A percentile compares a stretch with the other conserved stretches of the same genome.
Conservation (phyloP, 2,329 filamentous ascomycete species). For the Fusarium fujikuroi region DNA sequence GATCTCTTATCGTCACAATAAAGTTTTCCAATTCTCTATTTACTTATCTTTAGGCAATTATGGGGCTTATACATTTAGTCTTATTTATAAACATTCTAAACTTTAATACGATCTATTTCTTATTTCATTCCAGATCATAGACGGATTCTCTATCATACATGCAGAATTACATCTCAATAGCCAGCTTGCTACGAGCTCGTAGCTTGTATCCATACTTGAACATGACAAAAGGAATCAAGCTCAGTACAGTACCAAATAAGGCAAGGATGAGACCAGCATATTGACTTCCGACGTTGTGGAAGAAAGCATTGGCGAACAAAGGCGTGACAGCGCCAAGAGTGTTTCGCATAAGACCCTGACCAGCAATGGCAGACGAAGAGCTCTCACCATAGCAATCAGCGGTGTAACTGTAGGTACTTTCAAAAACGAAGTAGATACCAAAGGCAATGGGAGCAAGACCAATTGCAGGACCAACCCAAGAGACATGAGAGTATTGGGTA, state of each 20-base stretch:
- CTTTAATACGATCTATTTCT: background rate
- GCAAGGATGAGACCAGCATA: conserved; percentile 37
- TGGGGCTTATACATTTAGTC: background rate
- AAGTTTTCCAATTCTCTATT: rapidly evolving
- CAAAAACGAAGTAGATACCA: conserved; percentile 38
- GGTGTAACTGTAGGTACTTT: conserved; percentile 38
- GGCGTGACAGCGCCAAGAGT: conserved; percentile 37
- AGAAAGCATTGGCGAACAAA: conserved; percentile 37
- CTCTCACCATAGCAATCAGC: conserved; percentile 39
- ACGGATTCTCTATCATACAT: background rate
- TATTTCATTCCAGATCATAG: background rate
- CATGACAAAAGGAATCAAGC: conserved; percentile 38
- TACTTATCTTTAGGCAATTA: background rate
- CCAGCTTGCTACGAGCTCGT: conserved; percentile 37
- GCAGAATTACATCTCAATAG: conserved; percentile 26
- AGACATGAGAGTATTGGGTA: conserved; percentile 30
- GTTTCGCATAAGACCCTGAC: conserved; percentile 37
- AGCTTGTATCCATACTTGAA: conserved; percentile 36
- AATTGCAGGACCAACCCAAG: conserved; percentile 33
- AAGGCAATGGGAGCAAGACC: conserved; percentile 38
- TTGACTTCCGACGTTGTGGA: conserved; percentile 37
- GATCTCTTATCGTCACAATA: background rate
- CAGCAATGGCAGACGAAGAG: conserved; percentile 36
- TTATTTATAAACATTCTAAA: background rate
- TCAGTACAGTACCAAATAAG: conserved; percentile 30